These are phyloP conservation scores for Chlorella variabilis DNA, from an alignment of 163 green algal species.

Conservation along the genomic window DNA sequence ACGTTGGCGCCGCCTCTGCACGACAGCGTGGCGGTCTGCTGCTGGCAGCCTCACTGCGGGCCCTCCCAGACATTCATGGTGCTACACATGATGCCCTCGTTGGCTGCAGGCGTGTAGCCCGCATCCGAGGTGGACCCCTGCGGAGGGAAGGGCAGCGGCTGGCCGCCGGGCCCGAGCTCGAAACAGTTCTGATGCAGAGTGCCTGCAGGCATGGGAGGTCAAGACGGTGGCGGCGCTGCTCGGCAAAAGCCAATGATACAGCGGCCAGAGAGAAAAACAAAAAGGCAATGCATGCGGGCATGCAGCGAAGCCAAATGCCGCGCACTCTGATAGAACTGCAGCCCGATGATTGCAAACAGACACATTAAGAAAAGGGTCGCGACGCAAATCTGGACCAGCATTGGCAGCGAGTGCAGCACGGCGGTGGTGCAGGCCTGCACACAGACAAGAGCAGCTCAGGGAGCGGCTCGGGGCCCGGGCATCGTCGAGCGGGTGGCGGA, in stretches of 20 bases:
- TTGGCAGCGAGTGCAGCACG: background rate
- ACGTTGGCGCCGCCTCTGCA: too few relatives aligned
- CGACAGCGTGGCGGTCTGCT: too few relatives aligned
- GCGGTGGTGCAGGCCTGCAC: background rate
- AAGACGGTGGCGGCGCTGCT: too few relatives aligned
- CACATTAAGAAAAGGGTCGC: background rate
- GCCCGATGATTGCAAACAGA: background rate
- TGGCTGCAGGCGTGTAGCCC: background rate
- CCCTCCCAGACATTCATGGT: background rate
- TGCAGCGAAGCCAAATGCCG: background rate
- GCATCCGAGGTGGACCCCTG: background rate
- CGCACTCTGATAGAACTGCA: background rate
- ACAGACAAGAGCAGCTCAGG: background rate
- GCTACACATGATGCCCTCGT: background rate
- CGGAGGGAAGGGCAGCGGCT: background rate
- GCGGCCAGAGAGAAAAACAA: too few relatives aligned
- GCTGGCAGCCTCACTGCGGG: background rate
- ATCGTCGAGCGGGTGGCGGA: too few relatives aligned
- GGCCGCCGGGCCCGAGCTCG: background rate
- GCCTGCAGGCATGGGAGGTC: background rate
- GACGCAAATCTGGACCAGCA: background rate
- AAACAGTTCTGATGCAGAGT: background rate
- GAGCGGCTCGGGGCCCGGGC: too few relatives aligned
- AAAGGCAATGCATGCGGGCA: too few relatives aligned
- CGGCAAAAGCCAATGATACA: too few relatives aligned